A percentile compares a stretch with the other conserved stretches of the same genome.
These are phyloP conservation scores for Amorphotheca resinae DNA, from an alignment of 495 filamentous ascomycete species.

Conservation along the genomic window DNA sequence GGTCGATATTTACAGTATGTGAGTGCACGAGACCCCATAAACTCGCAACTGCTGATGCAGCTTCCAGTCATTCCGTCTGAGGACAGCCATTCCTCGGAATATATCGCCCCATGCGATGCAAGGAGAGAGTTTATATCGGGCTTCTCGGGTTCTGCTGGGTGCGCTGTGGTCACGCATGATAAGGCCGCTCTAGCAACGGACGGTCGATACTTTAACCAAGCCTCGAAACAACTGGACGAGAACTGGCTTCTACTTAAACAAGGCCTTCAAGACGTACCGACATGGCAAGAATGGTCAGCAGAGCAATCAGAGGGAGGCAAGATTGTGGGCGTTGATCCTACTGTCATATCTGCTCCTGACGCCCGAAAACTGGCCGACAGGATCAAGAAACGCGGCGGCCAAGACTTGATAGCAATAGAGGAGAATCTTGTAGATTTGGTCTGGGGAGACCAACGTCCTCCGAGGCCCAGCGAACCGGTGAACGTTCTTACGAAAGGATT, in stretches of 20 bases:
- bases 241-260: conserved; percentile 93
- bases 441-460: conserved; percentile 66
- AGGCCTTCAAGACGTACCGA: conserved; percentile 84
- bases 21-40: conserved; percentile 11
- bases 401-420: conserved; percentile 55
- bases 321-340: conserved; percentile 82
- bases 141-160: conserved; percentile 92
- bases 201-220: conserved; percentile 98
- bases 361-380: conserved; percentile 80
- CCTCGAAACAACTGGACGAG: conserved; percentile 75
- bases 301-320: conserved; percentile 77
- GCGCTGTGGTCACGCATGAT: conserved; percentile 72
- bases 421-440: conserved; percentile 80
- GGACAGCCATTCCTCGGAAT: conserved; percentile 96
- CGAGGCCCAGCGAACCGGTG: conserved; percentile 63
- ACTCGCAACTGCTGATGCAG: conserved; percentile 7
- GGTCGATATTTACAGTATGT: conserved; percentile 87
- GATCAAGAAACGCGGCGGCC: conserved; percentile 77
- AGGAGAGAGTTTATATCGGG: conserved; percentile 87
- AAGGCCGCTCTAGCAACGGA: conserved; percentile 91
- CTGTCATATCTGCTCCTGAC: conserved; percentile 70
- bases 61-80: conserved; percentile 82
- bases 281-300: conserved; percentile 95
- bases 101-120: conserved; percentile 87
- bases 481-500: conserved; percentile 58